A percentile compares a stretch with the other conserved stretches of the same genome.
Evolutionary conservation across 805 yeast species (phyloP).

Genomic region (Metschnikowia henanensis): DNA sequence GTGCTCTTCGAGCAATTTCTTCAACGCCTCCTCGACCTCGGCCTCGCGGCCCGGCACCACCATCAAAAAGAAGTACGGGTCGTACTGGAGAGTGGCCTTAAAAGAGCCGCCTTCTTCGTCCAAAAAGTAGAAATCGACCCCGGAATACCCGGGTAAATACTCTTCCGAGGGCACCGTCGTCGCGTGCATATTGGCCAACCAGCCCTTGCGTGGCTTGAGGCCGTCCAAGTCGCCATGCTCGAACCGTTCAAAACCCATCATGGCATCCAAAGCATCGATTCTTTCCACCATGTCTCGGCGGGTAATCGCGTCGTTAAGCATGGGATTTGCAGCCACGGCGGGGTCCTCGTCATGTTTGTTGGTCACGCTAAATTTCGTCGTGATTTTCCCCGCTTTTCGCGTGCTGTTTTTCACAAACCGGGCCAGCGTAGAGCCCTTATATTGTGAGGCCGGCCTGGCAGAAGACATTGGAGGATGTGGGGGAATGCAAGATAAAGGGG

Average conservation of each 20-base stretch:
- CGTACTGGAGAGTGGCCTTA: conserved; percentile 77
- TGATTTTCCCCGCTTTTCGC: conserved; percentile 17
- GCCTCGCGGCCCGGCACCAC: conserved; percentile 60
- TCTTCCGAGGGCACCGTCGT: conserved; percentile 66
- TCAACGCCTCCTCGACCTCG: conserved; percentile 84
- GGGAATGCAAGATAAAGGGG: too few relatives aligned
- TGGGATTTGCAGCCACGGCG: conserved; percentile 29
- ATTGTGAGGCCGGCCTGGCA: conserved; percentile 1
- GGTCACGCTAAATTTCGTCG: conserved; percentile 15
- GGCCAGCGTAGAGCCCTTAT: conserved; percentile 51
- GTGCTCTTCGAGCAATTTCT: conserved; percentile 62
- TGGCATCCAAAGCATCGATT: conserved; percentile 67
- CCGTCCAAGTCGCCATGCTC: conserved; percentile 65
- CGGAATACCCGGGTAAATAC: conserved; percentile 69
- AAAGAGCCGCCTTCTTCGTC: conserved; percentile 97
- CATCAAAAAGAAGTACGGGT: conserved; percentile 82
- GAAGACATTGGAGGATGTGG: conserved; percentile 4
- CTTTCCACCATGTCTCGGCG: conserved; percentile 55
- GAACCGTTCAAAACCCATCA: conserved; percentile 86
- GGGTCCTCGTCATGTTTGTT: conserved; percentile 17
- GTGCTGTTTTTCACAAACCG: conserved; percentile 47
- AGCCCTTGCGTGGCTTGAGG: conserved; percentile 60
- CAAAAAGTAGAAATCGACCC: conserved; percentile 90
- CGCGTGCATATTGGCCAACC: conserved; percentile 95
- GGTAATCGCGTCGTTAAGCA: conserved; percentile 38